A percentile compares a stretch with the other conserved stretches of the same genome.
Conservation (phyloP, 1,284 basidiomycete genomes). For the Baeospora myosura region DNA sequence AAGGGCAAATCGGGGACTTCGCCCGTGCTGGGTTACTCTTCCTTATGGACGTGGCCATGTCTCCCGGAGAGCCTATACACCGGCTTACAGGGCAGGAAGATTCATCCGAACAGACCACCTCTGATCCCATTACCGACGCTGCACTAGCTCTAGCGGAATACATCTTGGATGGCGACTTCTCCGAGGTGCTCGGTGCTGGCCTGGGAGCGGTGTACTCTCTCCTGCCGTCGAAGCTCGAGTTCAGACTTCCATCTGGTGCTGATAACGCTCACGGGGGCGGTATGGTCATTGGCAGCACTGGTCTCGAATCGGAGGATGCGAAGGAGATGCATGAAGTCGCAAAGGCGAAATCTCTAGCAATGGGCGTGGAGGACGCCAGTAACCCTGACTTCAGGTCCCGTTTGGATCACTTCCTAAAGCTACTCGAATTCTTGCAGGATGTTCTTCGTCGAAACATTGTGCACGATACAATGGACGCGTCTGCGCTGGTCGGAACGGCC, state of each 20-base stretch:
- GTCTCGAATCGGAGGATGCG: slow-evolving; percentile 43
- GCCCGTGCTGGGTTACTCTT: slow-evolving; percentile 88
- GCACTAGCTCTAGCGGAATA: slow-evolving; percentile 85
- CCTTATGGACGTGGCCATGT: slow-evolving; percentile 92
- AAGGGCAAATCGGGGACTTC: slow-evolving; percentile 90
- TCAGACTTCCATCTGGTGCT: slow-evolving; percentile 40
- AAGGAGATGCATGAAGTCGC: slow-evolving; percentile 45
- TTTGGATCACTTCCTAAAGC: slow-evolving; percentile 82
- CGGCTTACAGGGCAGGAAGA: slow-evolving; percentile 29
- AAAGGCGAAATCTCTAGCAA: slow-evolving; percentile 45
- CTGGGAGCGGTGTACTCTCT: slow-evolving; percentile 90
- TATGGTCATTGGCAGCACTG: slow-evolving; percentile 62
- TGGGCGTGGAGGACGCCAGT: slow-evolving; percentile 70
- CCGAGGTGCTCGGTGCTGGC: slow-evolving; percentile 91
- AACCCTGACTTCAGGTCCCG: slow-evolving; percentile 73
- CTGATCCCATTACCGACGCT: slow-evolving; percentile 74
- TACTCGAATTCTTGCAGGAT: slow-evolving; percentile 90
- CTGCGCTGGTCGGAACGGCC: slow-evolving; percentile 62
- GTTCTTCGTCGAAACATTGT: slow-evolving; percentile 61
- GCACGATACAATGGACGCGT: slow-evolving; percentile 46
- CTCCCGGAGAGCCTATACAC: slow-evolving; percentile 48
- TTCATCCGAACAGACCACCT: slow-evolving; percentile 12
- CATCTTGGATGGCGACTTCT: slow-evolving; percentile 92
- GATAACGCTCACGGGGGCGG: slow-evolving; percentile 34
- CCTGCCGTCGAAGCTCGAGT: slow-evolving; percentile 80